These are phyloP conservation scores for Cryptococcus sp. DNA, from an alignment of 1,284 basidiomycete species.

Conservation along the genomic window DNA sequence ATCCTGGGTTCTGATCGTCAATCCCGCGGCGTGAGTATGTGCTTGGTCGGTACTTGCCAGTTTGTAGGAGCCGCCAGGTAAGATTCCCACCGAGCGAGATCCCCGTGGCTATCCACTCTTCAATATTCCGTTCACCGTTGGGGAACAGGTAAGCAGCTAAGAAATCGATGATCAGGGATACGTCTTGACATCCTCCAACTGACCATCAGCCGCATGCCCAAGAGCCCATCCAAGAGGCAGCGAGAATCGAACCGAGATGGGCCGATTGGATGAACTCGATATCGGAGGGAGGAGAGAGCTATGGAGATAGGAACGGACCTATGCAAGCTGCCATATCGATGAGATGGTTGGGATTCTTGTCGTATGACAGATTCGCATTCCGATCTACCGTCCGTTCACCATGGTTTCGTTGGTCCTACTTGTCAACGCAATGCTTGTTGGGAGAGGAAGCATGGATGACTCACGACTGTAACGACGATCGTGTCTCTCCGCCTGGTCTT, in stretches of 20 bases:
- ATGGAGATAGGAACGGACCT: too few species aligned
- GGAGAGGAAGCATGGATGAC: slow-evolving; percentile 2
- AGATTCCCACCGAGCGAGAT: slow-evolving; percentile 52
- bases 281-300: background rate
- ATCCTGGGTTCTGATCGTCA: slow-evolving; percentile 59
- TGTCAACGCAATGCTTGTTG: background rate
- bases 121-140: slow-evolving; percentile 57
- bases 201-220: background rate
- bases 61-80: slow-evolving; percentile 49
- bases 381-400: slow-evolving; percentile 56
- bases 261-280: too few species aligned
- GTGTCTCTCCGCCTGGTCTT: slow-evolving; percentile 28
- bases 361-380: slow-evolving; percentile 57
- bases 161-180: slow-evolving; percentile 75
- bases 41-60: slow-evolving; percentile 29
- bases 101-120: slow-evolving; percentile 58
- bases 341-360: slow-evolving; percentile 58
- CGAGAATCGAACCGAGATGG: too few species aligned
- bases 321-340: slow-evolving; percentile 65
- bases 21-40: background rate
- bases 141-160: slow-evolving; percentile 73
- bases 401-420: slow-evolving; percentile 73
- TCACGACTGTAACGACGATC: slow-evolving; percentile 42
- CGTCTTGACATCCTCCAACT: slow-evolving; percentile 66
- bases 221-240: background rate